These are phyloP conservation scores for Hydrangea macrophylla DNA, from an alignment of 148 eudicot species.

Conservation along the genomic window DNA sequence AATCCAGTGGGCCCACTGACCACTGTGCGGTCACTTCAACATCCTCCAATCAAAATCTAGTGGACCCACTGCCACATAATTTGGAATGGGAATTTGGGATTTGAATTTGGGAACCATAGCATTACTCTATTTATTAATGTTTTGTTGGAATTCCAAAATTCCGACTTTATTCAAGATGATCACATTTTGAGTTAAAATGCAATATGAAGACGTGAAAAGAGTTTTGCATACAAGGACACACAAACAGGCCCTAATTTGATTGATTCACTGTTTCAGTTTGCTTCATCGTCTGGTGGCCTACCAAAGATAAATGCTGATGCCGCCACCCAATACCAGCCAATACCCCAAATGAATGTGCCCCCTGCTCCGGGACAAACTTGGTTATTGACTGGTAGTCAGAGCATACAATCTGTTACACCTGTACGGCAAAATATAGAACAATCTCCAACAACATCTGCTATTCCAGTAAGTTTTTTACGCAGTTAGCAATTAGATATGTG, in stretches of 20 bases:
- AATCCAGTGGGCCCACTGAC: too few relatives aligned
- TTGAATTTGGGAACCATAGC: too few relatives aligned
- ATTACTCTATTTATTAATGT: too few relatives aligned
- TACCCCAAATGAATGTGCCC: constrained; percentile 44
- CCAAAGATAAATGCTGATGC: constrained; percentile 50
- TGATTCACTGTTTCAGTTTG: constrained; percentile 24
- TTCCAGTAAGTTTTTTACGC: constrained; percentile 26
- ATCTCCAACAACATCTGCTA: constrained; percentile 26
- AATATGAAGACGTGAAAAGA: too few relatives aligned
- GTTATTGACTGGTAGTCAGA: constrained; percentile 39
- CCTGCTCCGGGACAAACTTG: constrained; percentile 45
- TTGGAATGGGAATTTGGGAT: too few relatives aligned
- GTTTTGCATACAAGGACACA: too few relatives aligned
- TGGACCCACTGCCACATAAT: too few relatives aligned
- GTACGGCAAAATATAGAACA: constrained; percentile 38
- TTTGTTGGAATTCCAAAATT: too few relatives aligned
- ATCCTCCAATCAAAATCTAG: too few relatives aligned
- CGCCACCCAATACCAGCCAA: constrained; percentile 46
- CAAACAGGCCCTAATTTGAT: constrained; percentile 4
- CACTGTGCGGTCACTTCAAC: too few relatives aligned
- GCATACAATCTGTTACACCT: constrained; percentile 35
- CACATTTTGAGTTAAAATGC: too few relatives aligned
- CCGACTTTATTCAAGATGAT: too few relatives aligned
- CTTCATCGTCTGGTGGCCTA: constrained; percentile 32
- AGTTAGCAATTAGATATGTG: background rate